Evolutionary conservation across 352 stramenopile genomes (phyloP).

Genomic region (Globisporangium solare): DNA sequence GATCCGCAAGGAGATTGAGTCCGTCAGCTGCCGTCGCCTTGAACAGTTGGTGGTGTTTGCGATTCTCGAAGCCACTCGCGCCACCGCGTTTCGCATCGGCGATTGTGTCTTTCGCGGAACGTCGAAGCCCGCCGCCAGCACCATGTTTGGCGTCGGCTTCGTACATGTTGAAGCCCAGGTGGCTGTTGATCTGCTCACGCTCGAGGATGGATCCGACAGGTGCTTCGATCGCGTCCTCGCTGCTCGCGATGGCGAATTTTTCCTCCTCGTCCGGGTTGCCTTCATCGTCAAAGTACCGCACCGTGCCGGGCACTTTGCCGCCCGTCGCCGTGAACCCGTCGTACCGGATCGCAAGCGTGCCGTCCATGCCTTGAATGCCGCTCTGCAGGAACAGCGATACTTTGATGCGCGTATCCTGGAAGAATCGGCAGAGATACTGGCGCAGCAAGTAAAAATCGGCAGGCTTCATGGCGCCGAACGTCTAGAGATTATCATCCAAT

Average conservation of each 20-base stretch:
- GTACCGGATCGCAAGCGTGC: slow-evolving; percentile 71
- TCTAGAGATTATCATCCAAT: slow-evolving; percentile 14
- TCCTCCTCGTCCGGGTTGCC: slow-evolving; percentile 61
- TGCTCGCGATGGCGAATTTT: slow-evolving; percentile 53
- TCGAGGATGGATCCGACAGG: slow-evolving; percentile 53
- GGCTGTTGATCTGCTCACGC: slow-evolving; percentile 47
- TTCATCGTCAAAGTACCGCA: slow-evolving; percentile 67
- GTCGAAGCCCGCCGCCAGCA: slow-evolving; percentile 17
- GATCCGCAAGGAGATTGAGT: slow-evolving; percentile 80
- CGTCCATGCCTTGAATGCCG: slow-evolving; percentile 80
- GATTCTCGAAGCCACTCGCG: slow-evolving; percentile 25
- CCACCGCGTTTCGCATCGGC: slow-evolving; percentile 50
- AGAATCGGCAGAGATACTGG: slow-evolving; percentile 86
- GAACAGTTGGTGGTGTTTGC: slow-evolving; percentile 56
- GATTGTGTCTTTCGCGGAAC: slow-evolving; percentile 51
- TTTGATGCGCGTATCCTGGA: slow-evolving; percentile 89
- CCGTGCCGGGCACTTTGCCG: slow-evolving; percentile 56
- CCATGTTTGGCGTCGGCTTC: slow-evolving; percentile 62
- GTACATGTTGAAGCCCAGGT: slow-evolving; percentile 84
- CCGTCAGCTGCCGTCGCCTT: slow-evolving; percentile 77
- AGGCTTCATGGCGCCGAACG: slow-evolving; percentile 56
- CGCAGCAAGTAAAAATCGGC: slow-evolving; percentile 82
- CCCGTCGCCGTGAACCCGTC: slow-evolving; percentile 70
- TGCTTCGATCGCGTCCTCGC: slow-evolving; percentile 41
- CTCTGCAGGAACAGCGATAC: slow-evolving; percentile 90